phyloP scores from a whole-genome alignment of 371 early-diverging fungal genomes.

The Mortierella sp. region DNA sequence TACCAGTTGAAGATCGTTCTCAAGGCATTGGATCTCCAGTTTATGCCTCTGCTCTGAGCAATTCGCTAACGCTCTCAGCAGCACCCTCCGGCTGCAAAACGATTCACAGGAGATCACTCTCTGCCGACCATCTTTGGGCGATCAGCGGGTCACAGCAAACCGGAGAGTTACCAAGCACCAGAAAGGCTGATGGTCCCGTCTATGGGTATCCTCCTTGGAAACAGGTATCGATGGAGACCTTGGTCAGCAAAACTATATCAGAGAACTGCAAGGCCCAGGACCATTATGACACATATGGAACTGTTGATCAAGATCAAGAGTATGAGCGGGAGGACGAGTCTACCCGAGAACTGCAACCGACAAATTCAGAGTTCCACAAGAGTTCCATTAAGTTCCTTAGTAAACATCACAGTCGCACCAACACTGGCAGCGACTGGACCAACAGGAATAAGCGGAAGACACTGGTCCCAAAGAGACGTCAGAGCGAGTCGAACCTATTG shows the following conservation, averaged over 20 bases:
- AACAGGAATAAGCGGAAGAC: conserved; percentile 32
- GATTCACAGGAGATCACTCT: conserved; percentile 30
- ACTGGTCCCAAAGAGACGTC: conserved; percentile 9
- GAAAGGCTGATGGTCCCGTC: conserved; percentile 2
- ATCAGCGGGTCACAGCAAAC: neutral
- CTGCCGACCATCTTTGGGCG: conserved; percentile 23
- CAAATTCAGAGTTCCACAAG: conserved; percentile 25
- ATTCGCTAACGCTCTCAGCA: conserved; percentile 6
- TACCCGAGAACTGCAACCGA: neutral
- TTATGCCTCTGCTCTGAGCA: neutral
- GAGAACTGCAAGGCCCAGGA: neutral
- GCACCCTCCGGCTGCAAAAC: conserved; percentile 12
- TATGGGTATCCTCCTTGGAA: neutral
- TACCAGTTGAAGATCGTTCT: conserved; percentile 12
- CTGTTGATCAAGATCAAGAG: neutral
- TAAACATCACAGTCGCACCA: conserved; percentile 25
- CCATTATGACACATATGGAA: neutral
- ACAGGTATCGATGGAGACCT: neutral
- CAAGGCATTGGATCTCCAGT: neutral
- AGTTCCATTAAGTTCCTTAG: conserved; percentile 35
- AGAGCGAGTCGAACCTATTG: conserved; percentile 28
- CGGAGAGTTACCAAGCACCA: neutral
- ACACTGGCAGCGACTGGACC: conserved; percentile 24
- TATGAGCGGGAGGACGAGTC: neutral
- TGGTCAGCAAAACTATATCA: neutral